A percentile compares a stretch with the other conserved stretches of the same genome.
phyloP scores from a whole-genome alignment of 2,329 filamentous ascomycete genomes.

The Alternaria gaisen region DNA sequence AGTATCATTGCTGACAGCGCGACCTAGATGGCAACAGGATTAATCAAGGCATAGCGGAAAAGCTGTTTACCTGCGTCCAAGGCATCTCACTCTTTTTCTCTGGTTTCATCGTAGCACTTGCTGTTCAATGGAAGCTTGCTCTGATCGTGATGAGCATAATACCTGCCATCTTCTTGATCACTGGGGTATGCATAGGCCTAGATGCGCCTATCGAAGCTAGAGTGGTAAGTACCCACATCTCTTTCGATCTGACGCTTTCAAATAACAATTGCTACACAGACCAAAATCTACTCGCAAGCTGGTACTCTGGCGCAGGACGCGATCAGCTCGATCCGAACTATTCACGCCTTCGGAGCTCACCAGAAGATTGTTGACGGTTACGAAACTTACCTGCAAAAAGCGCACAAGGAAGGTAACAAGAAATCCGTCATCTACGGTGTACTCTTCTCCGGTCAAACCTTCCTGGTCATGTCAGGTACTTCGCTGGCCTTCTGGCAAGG shows the following conservation, averaged over 20 bases:
- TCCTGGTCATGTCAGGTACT: conserved; percentile 71
- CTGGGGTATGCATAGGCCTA: conserved; percentile 17
- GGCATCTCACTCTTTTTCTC: conserved; percentile 67
- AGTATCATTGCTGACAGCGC: background rate
- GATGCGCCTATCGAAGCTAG: conserved; percentile 27
- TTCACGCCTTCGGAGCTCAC: conserved; percentile 69
- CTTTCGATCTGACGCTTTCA: background rate
- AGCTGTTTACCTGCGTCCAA: conserved; percentile 54
- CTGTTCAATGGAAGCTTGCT: conserved; percentile 91
- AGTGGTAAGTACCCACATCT: conserved; percentile 9
- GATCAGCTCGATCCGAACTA: conserved; percentile 34
- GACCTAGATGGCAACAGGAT: conserved; percentile 22
- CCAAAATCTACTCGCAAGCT: conserved; percentile 17
- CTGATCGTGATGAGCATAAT: conserved; percentile 69
- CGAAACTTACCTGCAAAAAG: conserved; percentile 58
- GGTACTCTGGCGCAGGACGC: background rate
- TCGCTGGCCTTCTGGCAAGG: conserved; percentile 73
- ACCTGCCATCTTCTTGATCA: conserved; percentile 45
- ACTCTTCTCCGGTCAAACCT: conserved; percentile 69
- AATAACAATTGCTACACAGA: conserved; percentile 1
- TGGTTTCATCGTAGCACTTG: conserved; percentile 90
- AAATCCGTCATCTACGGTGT: conserved; percentile 65
- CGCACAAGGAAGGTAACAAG: conserved; percentile 62
- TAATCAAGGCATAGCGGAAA: conserved; percentile 34
- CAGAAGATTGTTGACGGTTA: conserved; percentile 66